Conservation (phyloP, 805 yeast genomes). For the Cyberlindnera suaveolens region DNA sequence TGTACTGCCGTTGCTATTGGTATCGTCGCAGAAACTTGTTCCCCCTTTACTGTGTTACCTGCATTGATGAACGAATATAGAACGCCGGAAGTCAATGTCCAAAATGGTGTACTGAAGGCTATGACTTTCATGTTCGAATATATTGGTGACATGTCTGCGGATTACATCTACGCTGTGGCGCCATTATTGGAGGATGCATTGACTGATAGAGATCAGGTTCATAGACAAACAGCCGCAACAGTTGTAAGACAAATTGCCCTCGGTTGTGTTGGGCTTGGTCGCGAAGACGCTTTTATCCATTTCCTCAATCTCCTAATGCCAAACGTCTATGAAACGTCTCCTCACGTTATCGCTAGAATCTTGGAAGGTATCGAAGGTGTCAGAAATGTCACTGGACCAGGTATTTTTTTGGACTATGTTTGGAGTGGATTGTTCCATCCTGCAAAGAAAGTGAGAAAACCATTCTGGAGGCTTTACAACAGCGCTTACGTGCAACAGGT, state of each 20-base stretch:
- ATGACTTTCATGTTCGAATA: constrained; percentile 90
- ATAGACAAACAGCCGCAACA: constrained; percentile 91
- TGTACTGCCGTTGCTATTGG: constrained; percentile 98
- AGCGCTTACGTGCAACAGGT: constrained; percentile 64
- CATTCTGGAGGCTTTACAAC: constrained; percentile 85
- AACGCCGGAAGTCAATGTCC: constrained; percentile 87
- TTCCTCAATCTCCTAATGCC: constrained; percentile 78
- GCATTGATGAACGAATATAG: constrained; percentile 94
- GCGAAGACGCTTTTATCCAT: constrained; percentile 81
- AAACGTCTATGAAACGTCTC: constrained; percentile 88
- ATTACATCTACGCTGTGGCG: constrained; percentile 73
- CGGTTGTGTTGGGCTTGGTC: constrained; percentile 67
- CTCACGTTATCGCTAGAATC: constrained; percentile 84
- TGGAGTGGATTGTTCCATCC: constrained; percentile 94
- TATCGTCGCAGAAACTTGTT: constrained; percentile 88
- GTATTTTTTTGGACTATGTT: constrained; percentile 64
- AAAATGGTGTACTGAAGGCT: constrained; percentile 91
- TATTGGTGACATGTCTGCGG: constrained; percentile 71
- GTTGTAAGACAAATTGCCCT: constrained; percentile 78
- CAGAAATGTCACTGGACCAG: constrained; percentile 69
- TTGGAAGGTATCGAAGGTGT: constrained; percentile 74
- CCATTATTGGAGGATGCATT: constrained; percentile 86
- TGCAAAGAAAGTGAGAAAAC: constrained; percentile 74
- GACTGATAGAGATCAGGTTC: constrained; percentile 85
- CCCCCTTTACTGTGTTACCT: constrained; percentile 90